phyloP scores from a whole-genome alignment of 139 green algal species.

The Coelastrella sp. region DNA sequence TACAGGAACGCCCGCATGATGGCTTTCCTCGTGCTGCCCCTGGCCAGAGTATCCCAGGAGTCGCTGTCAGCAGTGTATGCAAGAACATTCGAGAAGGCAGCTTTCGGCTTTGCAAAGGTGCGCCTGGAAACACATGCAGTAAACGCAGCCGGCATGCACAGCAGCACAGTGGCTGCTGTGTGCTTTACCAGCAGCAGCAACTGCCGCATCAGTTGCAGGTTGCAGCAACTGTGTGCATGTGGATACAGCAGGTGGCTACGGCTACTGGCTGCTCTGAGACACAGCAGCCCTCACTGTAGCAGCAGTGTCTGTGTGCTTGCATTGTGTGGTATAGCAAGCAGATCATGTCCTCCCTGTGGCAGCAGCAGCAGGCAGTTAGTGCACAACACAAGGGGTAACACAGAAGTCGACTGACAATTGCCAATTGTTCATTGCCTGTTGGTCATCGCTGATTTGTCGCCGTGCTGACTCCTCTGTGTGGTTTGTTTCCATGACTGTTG shows the following conservation, averaged over 20 bases:
- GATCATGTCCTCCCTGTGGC: too few species aligned
- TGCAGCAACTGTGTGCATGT: too few species aligned
- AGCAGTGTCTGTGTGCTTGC: too few species aligned
- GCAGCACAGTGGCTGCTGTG: not conserved
- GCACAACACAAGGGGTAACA: not conserved
- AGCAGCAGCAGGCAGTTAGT: not conserved
- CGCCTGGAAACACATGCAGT: not conserved
- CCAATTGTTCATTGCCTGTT: not conserved
- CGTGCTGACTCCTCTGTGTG: not conserved
- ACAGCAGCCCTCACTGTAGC: not conserved
- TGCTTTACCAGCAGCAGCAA: not conserved
- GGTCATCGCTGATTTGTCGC: too few species aligned
- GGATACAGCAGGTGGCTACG: too few species aligned
- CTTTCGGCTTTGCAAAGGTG: constrained; percentile 75
- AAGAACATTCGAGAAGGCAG: constrained; percentile 71
- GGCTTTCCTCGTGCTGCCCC: constrained; percentile 59
- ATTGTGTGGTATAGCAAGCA: too few species aligned
- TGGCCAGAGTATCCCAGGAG: constrained; percentile 51
- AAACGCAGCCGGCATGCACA: not conserved
- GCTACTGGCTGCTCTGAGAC: not conserved
- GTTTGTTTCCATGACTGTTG: not conserved
- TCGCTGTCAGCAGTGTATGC: constrained; percentile 70
- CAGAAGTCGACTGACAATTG: too few species aligned
- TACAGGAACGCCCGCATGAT: constrained; percentile 46
- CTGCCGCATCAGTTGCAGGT: not conserved